phyloP scores from a whole-genome alignment of 176 grass and related monocot genomes.

The Oryza longistaminata region DNA sequence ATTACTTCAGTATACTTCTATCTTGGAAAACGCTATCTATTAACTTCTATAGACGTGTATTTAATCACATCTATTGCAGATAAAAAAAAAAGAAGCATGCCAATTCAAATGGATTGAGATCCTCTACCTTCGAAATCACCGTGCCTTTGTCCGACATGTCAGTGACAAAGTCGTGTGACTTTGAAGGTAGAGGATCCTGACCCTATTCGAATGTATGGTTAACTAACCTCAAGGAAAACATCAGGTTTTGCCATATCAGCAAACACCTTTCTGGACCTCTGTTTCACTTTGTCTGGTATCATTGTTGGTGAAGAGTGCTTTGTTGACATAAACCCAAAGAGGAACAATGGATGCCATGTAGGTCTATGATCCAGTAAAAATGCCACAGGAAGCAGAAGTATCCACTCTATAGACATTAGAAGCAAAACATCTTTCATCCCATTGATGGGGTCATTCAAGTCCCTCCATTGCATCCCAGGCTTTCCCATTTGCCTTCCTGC shows the following conservation, averaged over 20 bases:
- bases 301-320: constrained; percentile 34
- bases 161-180: too few species aligned
- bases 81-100: neutral
- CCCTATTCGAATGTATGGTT: neutral
- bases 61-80: neutral
- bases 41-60: neutral
- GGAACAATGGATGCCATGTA: constrained; percentile 43
- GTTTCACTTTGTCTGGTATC: constrained; percentile 5
- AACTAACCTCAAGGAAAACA: constrained; percentile 60
- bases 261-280: constrained; percentile 31
- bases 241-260: constrained; percentile 50
- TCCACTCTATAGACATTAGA: constrained; percentile 55
- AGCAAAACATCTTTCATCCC: constrained; percentile 67
- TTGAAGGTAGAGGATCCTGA: too few species aligned
- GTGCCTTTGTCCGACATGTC: too few species aligned
- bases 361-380: constrained; percentile 45
- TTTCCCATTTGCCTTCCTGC: constrained; percentile 45
- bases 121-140: too few species aligned
- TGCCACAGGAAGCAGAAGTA: constrained; percentile 41
- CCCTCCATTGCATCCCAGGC: constrained; percentile 53
- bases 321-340: constrained; percentile 42
- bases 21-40: neutral
- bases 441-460: constrained; percentile 46
- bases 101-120: neutral
- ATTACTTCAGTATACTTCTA: neutral